phyloP scores from a whole-genome alignment of 345 rosid species.

The Eucalyptus curtisii region DNA sequence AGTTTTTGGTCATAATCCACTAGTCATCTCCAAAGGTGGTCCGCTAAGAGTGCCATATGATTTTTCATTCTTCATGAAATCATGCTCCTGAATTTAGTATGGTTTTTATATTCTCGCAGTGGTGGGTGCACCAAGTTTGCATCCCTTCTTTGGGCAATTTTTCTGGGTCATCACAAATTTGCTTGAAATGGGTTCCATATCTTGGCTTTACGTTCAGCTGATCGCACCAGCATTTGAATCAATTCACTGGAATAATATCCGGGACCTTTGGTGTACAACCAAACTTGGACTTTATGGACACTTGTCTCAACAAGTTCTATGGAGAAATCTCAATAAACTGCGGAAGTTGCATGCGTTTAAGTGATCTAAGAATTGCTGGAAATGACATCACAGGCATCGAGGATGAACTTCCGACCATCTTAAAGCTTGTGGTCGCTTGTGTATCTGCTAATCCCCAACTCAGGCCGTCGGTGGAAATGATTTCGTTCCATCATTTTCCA shows the following conservation, averaged over 20 bases:
- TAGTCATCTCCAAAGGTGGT: no score
- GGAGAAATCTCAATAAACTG: constrained; percentile 17
- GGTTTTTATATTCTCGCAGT: neutral
- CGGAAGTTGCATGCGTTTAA: neutral
- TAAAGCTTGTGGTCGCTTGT: neutral
- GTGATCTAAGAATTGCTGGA: neutral
- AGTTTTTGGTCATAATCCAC: no score
- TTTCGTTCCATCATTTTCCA: neutral
- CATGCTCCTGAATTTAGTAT: neutral
- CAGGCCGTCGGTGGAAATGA: no score
- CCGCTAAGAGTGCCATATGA: neutral
- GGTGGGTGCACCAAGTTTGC: no score
- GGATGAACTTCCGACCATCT: no score
- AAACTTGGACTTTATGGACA: neutral
- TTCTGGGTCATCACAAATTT: no score
- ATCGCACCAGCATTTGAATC: neutral
- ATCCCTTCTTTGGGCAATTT: no score
- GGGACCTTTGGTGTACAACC: constrained; percentile 6
- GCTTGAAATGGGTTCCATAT: no score
- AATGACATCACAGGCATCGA: neutral
- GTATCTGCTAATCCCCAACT: neutral
- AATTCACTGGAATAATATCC: constrained; percentile 4
- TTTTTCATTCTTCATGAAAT: neutral
- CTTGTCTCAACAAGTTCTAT: constrained; percentile 9
- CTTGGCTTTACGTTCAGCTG: no score